phyloP scores from a whole-genome alignment of 2,329 filamentous ascomycete genomes.

The Cordyceps fumosorosea region DNA sequence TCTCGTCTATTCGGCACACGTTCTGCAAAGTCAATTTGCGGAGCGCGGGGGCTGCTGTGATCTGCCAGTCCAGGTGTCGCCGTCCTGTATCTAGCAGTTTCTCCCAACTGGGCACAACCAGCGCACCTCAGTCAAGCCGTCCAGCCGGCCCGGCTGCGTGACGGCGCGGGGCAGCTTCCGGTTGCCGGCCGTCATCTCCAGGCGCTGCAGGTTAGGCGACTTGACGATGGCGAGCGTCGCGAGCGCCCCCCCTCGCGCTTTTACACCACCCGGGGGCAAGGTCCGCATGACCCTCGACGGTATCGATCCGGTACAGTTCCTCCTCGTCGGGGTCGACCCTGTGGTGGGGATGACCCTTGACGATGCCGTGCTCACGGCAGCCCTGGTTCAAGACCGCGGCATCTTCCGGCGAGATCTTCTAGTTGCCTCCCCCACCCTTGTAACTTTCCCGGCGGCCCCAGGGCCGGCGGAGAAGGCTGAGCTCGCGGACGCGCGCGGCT shows the following conservation, averaged over 20 bases:
- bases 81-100: background rate
- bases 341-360: too few species aligned
- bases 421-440: background rate
- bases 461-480: background rate
- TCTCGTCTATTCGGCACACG: accelerated
- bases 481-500: background rate
- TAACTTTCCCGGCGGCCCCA: background rate
- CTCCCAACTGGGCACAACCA: background rate
- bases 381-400: background rate
- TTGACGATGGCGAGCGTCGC: background rate
- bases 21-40: background rate
- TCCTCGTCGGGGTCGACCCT: too few species aligned
- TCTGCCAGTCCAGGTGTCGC: background rate
- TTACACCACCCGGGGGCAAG: background rate
- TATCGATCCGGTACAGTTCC: background rate
- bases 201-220: background rate
- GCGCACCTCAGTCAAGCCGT: too few species aligned
- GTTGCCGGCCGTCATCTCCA: background rate
- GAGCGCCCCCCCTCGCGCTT: background rate
- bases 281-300: background rate
- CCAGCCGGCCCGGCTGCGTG: background rate
- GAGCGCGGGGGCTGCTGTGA: background rate
- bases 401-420: background rate
- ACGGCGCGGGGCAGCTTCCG: background rate
- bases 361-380: background rate